Conservation (phyloP, 2,329 filamentous ascomycete genomes). For the Sporothrix pallida region DNA sequence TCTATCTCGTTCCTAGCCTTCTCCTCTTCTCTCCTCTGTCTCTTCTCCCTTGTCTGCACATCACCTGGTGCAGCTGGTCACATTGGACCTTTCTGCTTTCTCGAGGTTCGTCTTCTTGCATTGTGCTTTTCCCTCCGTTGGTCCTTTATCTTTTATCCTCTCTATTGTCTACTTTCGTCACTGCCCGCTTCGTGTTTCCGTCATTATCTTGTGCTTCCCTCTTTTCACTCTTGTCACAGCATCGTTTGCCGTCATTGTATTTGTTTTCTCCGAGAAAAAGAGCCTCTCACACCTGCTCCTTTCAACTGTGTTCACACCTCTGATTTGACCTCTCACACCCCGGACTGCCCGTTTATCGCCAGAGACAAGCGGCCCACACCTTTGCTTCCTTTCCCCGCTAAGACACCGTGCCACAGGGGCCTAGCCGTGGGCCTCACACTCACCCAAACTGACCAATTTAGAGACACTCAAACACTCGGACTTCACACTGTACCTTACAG, state of each 20-base stretch:
- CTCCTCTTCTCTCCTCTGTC: not conserved
- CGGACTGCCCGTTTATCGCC: constrained; percentile 17
- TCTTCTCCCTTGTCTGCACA: constrained; percentile 9
- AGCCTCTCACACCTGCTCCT: not conserved
- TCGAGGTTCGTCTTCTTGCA: not conserved
- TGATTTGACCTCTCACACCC: not conserved
- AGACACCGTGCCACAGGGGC: constrained; percentile 23
- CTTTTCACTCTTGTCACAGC: not conserved
- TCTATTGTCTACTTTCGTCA: not conserved
- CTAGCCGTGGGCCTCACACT: constrained; percentile 18
- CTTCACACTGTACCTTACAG: constrained; percentile 5
- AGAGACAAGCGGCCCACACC: constrained; percentile 22
- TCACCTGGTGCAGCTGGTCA: constrained; percentile 16
- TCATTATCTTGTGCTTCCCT: constrained; percentile 9
- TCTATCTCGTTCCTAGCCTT: not conserved
- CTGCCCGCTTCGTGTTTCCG: not conserved
- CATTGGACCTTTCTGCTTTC: not conserved
- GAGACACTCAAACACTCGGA: not conserved
- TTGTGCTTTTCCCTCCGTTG: not conserved
- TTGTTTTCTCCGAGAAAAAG: constrained; percentile 22
- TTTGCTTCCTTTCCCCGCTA: constrained; percentile 2
- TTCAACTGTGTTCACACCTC: not conserved
- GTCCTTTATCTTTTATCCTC: not conserved
- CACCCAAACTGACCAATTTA: not conserved
- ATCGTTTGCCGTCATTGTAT: not conserved